phyloP scores from a whole-genome alignment of 2,329 filamentous ascomycete genomes.

The Fusarium goolgardi region DNA sequence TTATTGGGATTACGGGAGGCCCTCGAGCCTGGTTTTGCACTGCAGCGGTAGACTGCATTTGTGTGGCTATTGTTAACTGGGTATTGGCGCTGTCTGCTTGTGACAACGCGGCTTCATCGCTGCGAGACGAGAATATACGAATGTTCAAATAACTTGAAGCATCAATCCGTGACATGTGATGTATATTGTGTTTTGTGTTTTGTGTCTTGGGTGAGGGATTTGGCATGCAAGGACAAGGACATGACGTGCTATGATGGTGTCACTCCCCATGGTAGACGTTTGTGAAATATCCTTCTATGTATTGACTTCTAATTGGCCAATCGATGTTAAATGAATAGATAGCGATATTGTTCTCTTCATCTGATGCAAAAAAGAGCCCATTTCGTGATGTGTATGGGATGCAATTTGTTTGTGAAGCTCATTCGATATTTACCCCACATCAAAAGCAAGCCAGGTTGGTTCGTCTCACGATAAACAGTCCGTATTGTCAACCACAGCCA shows the following conservation, averaged over 20 bases:
- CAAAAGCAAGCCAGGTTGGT: slow-evolving; percentile 5
- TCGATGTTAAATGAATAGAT: neutral
- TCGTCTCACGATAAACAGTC: neutral
- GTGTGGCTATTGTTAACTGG: slow-evolving; percentile 51
- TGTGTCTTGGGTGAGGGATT: neutral
- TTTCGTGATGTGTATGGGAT: neutral
- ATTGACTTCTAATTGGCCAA: neutral
- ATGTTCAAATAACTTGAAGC: slow-evolving; percentile 43
- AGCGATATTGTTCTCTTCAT: neutral
- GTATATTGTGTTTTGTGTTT: neutral
- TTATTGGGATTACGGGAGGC: slow-evolving; percentile 49
- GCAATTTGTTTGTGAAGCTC: neutral
- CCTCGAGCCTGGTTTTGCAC: slow-evolving; percentile 54
- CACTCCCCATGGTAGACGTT: neutral
- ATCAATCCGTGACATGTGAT: neutral
- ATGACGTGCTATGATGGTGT: neutral
- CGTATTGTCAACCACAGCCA: slow-evolving; percentile 16
- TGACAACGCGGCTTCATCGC: slow-evolving; percentile 48
- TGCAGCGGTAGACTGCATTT: slow-evolving; percentile 48
- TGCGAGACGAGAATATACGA: slow-evolving; percentile 56
- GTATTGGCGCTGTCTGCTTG: slow-evolving; percentile 51
- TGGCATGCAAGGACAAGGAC: neutral
- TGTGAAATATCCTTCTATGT: neutral
- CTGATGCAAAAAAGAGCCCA: neutral
- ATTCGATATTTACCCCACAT: slow-evolving; percentile 9